phyloP scores from a whole-genome alignment of 2,329 filamentous ascomycete genomes.

The Colletotrichum abscissum region DNA sequence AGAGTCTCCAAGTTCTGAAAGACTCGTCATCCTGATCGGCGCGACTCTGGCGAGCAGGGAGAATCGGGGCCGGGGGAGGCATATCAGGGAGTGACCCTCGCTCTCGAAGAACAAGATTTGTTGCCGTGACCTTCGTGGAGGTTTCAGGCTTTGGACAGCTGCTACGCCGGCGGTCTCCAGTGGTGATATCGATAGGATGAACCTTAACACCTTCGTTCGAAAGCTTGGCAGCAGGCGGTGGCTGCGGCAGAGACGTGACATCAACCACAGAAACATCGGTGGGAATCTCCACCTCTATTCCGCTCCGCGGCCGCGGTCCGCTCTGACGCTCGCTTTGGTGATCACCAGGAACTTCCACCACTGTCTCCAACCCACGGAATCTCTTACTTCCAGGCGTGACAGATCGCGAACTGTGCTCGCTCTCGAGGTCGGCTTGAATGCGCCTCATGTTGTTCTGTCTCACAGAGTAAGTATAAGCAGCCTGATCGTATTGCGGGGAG shows the following conservation, averaged over 20 bases:
- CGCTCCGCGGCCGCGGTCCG: conserved; percentile 16
- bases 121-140: conserved; percentile 7
- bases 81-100: conserved; percentile 33
- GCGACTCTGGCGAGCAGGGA: conserved; percentile 6
- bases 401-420: conserved; percentile 25
- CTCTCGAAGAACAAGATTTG: conserved; percentile 27
- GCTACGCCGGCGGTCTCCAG: conserved; percentile 17
- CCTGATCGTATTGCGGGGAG: not conserved
- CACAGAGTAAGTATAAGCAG: conserved; percentile 15
- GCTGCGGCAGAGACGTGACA: not conserved
- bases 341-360: conserved; percentile 19
- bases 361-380: conserved; percentile 25
- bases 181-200: conserved; percentile 1
- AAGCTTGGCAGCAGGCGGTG: conserved; percentile 7
- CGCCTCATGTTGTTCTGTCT: conserved; percentile 12
- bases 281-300: conserved; percentile 19
- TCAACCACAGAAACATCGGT: not conserved
- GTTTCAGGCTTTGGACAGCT: conserved; percentile 13
- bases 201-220: conserved; percentile 14
- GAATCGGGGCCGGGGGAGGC: conserved; percentile 28
- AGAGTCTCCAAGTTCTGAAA: conserved; percentile 37
- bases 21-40: conserved; percentile 33
- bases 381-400: conserved; percentile 25
- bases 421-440: conserved; percentile 23
- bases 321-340: conserved; percentile 4